Evolutionary conservation across 2,329 filamentous ascomycete genomes (phyloP).

Genomic region (Diaporthe eres): DNA sequence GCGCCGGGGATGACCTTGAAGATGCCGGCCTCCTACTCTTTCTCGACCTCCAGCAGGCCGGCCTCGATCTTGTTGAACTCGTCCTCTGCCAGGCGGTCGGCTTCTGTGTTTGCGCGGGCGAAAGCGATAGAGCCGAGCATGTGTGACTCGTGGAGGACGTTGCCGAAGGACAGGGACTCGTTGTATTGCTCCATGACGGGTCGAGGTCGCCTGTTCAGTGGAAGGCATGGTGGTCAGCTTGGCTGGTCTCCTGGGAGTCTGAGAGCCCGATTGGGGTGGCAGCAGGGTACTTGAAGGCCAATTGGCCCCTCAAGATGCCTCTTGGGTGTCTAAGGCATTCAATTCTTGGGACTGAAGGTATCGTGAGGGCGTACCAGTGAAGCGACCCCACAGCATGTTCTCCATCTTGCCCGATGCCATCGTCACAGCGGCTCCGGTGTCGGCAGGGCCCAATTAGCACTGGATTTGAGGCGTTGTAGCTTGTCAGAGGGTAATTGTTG

Average conservation of each 20-base stretch:
- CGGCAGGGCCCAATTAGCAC: neutral
- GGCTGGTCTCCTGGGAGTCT: neutral
- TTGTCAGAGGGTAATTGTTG: neutral
- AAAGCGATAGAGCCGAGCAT: slow-evolving; percentile 86
- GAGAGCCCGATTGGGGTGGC: neutral
- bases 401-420: slow-evolving; percentile 30
- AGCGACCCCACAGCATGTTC: slow-evolving; percentile 72
- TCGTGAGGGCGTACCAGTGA: slow-evolving; percentile 61
- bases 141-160: slow-evolving; percentile 83
- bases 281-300: neutral
- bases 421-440: slow-evolving; percentile 12
- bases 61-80: slow-evolving; percentile 83
- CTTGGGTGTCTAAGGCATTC: fast-evolving
- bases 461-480: neutral
- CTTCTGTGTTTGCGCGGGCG: slow-evolving; percentile 83
- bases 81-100: slow-evolving; percentile 78
- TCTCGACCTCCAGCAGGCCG: slow-evolving; percentile 72
- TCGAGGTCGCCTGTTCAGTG: slow-evolving; percentile 67
- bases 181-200: slow-evolving; percentile 90
- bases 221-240: neutral
- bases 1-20: slow-evolving; percentile 67
- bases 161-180: slow-evolving; percentile 84
- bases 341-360: neutral
- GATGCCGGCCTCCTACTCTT: slow-evolving; percentile 66
- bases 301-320: neutral